Base-by-base conservation (phyloP, 2,329 filamentous ascomycete genomes). In the Teratosphaeria nubilosa region DNA sequence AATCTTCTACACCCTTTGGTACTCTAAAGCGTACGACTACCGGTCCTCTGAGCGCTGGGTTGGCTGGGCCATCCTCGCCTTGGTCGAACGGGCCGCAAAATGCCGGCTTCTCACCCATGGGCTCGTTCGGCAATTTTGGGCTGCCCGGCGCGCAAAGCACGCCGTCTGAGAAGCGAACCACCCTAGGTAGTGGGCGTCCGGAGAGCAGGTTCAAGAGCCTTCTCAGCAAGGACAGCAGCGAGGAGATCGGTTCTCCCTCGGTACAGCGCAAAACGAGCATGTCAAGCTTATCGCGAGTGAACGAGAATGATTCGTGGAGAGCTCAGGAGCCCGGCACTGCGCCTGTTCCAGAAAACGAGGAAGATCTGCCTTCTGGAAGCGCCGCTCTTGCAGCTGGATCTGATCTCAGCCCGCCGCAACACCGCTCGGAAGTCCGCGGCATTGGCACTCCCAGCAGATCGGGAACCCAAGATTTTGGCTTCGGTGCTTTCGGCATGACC, bases 121-220 rank as follows among this genome's bases (percentile, higher is more conserved):
- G 92, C 34, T 86, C 86, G 24, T 99, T 99, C 74, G 92, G 92
- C 11, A 94, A 86, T 67, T 97, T 97, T 72, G 86, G 88, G n/a
- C 73, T 95, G 56, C 76, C 75, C 13, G 73, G 70, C 2, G 75
- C 78, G 31, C 78, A 80, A 34, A 58, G 60, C 30, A 78, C 83
- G 31, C 74, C 78, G 7, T 77, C 80, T 3, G 90, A 95, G 57
- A 95, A 94, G 76, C 85, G 88, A 65, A 70, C 82, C 30, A 80
- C 80, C 10, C 82, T 87, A 66, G 86, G 84, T 30, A 86, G 82
- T 68, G 74, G 82, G 30, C 80, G 87, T 58, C 85, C 88, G 2
- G 89, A 90, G 69, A 96, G 91, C 71, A 86, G 91, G 30, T 85
- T 96, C 67, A 92, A 91, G 64, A 90, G 90, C 68, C 74, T 96